Evolutionary conservation across 139 green algal genomes (phyloP).

Genomic region (Chlorella sp.): DNA sequence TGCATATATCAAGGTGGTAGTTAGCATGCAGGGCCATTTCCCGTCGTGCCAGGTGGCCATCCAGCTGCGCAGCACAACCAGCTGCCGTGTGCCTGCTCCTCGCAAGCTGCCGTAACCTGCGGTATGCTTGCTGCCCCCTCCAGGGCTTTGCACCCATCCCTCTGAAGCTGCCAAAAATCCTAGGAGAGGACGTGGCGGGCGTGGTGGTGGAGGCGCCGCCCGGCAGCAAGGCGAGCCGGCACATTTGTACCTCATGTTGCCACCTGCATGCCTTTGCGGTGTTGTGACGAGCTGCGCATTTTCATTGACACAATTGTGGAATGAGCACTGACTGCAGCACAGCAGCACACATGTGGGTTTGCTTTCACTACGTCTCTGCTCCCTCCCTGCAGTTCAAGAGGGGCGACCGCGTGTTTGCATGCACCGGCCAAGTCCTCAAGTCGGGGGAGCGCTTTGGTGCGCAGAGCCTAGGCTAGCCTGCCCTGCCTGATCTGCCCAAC

Average conservation of each 20-base stretch:
- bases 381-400: constrained; percentile 7
- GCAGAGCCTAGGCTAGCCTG: not conserved
- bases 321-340: no score
- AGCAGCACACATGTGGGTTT: no score
- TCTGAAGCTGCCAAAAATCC: constrained; percentile 12
- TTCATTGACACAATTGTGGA: no score
- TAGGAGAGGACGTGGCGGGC: constrained; percentile 29
- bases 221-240: constrained; percentile 13
- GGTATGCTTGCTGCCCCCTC: no score
- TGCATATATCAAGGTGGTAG: not conserved
- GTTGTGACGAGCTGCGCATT: no score
- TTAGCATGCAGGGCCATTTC: not conserved
- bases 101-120: not conserved
- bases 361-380: no score
- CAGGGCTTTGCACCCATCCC: constrained; percentile 32
- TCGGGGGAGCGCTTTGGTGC: not conserved
- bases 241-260: no score
- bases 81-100: not conserved
- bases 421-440: constrained; percentile 11
- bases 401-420: constrained; percentile 21
- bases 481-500: not conserved
- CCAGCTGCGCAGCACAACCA: not conserved
- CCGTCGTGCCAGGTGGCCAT: no score
- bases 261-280: no score
- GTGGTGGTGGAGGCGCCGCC: constrained; percentile 23